Base-by-base conservation (phyloP, 768 basidiomycete genomes). In the Termitomyces sp. region DNA sequence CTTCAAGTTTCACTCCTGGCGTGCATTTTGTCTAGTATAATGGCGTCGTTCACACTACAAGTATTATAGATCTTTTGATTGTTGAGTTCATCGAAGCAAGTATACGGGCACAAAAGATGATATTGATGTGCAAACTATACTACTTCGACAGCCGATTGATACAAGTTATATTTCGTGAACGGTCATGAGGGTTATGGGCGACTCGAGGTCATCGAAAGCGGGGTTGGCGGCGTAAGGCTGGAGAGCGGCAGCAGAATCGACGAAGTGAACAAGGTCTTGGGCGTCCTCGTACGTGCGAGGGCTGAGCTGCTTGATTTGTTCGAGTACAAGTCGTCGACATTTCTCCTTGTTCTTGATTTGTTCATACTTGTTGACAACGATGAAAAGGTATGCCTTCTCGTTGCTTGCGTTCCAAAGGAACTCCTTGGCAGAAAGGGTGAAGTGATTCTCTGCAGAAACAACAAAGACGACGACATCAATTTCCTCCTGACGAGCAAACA, bases 381-480 rank as follows among this genome's bases (percentile, higher is more conserved):
- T 90, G 78, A 99, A 99, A 50, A 99, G 76, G 69, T 95, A 96
- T 0, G 96, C 94, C 77, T 98, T 98, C 76, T 99, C 97, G 65
- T 92, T 89, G 75, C 90, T 91, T 2, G 96, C 94, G 65, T 85
- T 92, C 77, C 77, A 82, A 48, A 99, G 80, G 79, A 99, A 98
- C 70, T 98, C 94, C 69, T 89, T 92, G 14, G 94, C 90, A 4
- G 94, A 96, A 20, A 95, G 81, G 0, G 97, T 99, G 71, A 99
- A 96, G 77, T 98, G 96, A 72, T 99, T 98, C 76, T 97, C 95
- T 3, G 97, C 94, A 0, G 92, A 94, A 51, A 97, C 94, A 63
- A 98, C 94, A 70, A 98, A 99, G 56, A 99, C 96, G 57, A 99
- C 85, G 24, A 99, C 96, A 69, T 99, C 97, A 46, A 99, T 98